phyloP scores from a whole-genome alignment of 2,329 filamentous ascomycete species.

The Aspergillus cejpii region DNA sequence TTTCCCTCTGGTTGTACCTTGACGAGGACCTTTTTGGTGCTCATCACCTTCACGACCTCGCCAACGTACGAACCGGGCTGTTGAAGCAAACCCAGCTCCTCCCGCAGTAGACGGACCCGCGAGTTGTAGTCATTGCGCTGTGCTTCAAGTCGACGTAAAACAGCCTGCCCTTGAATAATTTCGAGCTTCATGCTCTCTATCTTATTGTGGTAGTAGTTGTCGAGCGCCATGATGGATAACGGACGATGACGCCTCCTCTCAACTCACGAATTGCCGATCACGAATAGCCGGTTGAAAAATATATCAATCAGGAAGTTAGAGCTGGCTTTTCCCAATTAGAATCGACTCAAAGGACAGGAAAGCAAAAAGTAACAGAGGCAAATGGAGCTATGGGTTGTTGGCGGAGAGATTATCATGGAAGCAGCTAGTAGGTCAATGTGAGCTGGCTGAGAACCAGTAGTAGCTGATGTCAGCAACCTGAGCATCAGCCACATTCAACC shows the following conservation, averaged over 20 bases:
- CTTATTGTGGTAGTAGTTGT: conserved; percentile 99
- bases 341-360: neutral
- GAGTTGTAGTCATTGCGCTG: conserved; percentile 99
- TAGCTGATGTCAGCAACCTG: conserved; percentile 6
- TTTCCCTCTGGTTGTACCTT: conserved; percentile 99
- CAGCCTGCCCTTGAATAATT: conserved; percentile 97
- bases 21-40: conserved; percentile 97
- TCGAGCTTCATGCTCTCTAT: conserved; percentile 99
- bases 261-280: conserved; percentile 6
- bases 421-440: neutral
- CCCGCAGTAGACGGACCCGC: conserved; percentile 82
- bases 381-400: neutral
- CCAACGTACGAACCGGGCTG: conserved; percentile 97
- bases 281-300: neutral
- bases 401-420: conserved; percentile 3
- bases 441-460: neutral
- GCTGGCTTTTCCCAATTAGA: neutral
- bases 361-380: neutral
- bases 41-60: conserved; percentile 99
- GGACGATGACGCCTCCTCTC: conserved; percentile 22
- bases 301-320: neutral
- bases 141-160: conserved; percentile 87
- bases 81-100: conserved; percentile 91
- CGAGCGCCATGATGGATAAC: conserved; percentile 78
- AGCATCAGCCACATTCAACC: conserved; percentile 5